phyloP scores from a whole-genome alignment of 129 eudicot species.

The Escallonia rubra region DNA sequence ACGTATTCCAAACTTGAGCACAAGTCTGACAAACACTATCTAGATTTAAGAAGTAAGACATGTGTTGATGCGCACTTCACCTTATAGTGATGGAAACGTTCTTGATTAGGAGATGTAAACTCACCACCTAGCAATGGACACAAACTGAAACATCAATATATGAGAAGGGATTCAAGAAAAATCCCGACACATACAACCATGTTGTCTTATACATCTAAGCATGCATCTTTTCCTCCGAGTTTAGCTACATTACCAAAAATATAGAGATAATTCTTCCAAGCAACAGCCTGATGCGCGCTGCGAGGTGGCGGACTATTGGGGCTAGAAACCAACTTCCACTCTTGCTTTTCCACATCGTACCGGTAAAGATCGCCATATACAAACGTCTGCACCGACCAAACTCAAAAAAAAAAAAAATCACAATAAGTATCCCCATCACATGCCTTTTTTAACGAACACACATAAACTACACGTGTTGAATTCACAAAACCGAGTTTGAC shows the following conservation, averaged over 20 bases:
- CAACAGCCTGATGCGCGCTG: slow-evolving; percentile 96
- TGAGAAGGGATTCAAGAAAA: not conserved
- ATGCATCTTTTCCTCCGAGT: slow-evolving; percentile 1
- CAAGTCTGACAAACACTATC: not conserved
- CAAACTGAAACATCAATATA: not conserved
- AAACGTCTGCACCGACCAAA: slow-evolving; percentile 60
- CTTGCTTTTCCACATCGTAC: slow-evolving; percentile 81
- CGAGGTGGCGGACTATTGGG: slow-evolving; percentile 99
- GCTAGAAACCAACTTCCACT: slow-evolving; percentile 88
- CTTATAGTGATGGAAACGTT: slow-evolving; percentile 99
- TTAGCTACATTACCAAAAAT: slow-evolving; percentile 52
- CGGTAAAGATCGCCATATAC: slow-evolving; percentile 94
- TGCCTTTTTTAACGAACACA: not conserved
- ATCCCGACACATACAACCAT: not conserved
- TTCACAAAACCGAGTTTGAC: not conserved
- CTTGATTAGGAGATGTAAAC: slow-evolving; percentile 98
- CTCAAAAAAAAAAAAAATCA: too few species aligned
- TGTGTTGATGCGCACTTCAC: slow-evolving; percentile 19
- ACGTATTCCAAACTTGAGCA: slow-evolving; percentile 4
- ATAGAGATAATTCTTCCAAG: slow-evolving; percentile 92
- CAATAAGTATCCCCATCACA: too few species aligned
- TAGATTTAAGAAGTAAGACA: slow-evolving; percentile 1
- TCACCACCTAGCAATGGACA: slow-evolving; percentile 70
- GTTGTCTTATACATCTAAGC: not conserved
- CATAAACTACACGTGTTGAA: not conserved